Evolutionary conservation across 2,329 filamentous ascomycete species (phyloP).

Genomic region (Scedosporium boydii): DNA sequence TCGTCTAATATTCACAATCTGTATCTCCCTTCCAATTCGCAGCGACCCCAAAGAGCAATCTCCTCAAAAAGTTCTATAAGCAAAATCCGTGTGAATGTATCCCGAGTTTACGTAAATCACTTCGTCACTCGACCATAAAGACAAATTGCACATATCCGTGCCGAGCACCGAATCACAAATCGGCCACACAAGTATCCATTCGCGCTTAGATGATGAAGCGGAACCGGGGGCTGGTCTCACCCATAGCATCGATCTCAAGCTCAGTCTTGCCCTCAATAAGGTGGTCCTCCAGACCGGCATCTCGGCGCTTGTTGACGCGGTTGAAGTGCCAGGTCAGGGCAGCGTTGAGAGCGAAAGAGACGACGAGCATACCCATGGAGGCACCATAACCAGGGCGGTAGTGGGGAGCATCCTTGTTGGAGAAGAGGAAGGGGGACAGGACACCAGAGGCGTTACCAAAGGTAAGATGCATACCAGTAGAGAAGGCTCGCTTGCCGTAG

Average conservation of each 20-base stretch:
- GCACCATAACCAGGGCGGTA: conserved; percentile 42
- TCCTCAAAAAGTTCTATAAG: too few species aligned
- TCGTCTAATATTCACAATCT: too few species aligned
- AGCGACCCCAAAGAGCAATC: too few species aligned
- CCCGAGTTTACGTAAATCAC: too few species aligned
- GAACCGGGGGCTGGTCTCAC: conserved; percentile 28
- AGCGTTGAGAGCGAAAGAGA: conserved; percentile 20
- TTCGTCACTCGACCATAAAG: too few species aligned
- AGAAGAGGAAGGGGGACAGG: conserved; percentile 50
- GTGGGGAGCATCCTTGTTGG: conserved; percentile 28
- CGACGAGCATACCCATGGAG: conserved; percentile 35
- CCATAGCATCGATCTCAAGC: conserved; percentile 29
- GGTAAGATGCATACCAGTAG: conserved; percentile 50
- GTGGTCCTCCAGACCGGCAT: conserved; percentile 26
- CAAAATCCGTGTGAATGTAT: too few species aligned
- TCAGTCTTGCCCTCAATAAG: conserved; percentile 29
- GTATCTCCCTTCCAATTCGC: too few species aligned
- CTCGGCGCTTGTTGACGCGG: conserved; percentile 24
- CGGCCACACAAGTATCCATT: background rate
- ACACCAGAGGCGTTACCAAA: conserved; percentile 55
- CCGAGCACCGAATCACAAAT: background rate
- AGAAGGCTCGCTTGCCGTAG: conserved; percentile 55
- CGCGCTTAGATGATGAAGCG: conserved; percentile 13
- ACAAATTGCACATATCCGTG: background rate
- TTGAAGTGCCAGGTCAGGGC: conserved; percentile 19